A percentile compares a stretch with the other conserved stretches of the same genome.
Evolutionary conservation across 371 early-diverging fungal genomes (phyloP).

Genomic region (Smittium mucronatum): DNA sequence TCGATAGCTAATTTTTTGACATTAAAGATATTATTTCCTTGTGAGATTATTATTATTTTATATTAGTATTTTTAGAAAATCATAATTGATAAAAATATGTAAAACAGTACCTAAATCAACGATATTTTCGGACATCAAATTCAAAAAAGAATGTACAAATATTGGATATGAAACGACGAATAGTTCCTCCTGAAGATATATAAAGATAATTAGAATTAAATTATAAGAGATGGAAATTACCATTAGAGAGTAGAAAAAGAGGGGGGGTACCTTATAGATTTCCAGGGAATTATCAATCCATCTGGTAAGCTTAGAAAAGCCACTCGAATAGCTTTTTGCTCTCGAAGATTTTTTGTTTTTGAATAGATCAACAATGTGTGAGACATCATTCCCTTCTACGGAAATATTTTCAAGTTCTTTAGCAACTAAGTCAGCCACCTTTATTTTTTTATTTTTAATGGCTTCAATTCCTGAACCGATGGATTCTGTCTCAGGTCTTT

Average conservation of each 20-base stretch:
- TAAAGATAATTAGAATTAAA: background rate
- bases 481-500: background rate
- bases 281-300: slow-evolving; percentile 97
- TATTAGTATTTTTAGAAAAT: no score
- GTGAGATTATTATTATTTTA: no score
- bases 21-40: no score
- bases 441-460: slow-evolving; percentile 1
- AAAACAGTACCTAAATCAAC: slow-evolving; percentile 45
- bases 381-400: background rate
- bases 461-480: background rate
- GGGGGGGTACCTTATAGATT: slow-evolving; percentile 67
- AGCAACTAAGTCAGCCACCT: background rate
- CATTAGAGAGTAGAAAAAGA: background rate
- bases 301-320: slow-evolving; percentile 63
- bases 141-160: slow-evolving; percentile 89
- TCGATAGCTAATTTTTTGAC: slow-evolving; percentile 40
- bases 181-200: slow-evolving; percentile 48
- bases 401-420: background rate
- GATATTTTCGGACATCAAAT: slow-evolving; percentile 46
- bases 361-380: slow-evolving; percentile 29
- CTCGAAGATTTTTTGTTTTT: slow-evolving; percentile 60
- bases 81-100: no score
- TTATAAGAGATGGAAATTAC: background rate
- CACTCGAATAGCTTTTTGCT: slow-evolving; percentile 57
- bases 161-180: slow-evolving; percentile 79